phyloP scores from a whole-genome alignment of 805 yeast genomes.

The Candida berthetii region DNA sequence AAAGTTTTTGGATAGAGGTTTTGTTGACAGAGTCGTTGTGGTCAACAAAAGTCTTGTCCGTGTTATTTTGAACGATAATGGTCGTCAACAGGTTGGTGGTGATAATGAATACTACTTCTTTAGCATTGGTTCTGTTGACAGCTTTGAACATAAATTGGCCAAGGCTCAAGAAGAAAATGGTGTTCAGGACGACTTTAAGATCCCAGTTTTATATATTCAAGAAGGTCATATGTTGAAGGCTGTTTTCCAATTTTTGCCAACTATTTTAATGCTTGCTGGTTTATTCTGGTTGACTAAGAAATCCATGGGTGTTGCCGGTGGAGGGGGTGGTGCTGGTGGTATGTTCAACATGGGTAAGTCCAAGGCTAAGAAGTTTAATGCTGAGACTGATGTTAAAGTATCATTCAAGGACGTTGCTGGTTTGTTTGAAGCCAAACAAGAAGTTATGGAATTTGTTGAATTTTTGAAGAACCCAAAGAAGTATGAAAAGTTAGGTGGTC shows the following conservation, averaged over 20 bases:
- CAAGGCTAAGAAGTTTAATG: slow-evolving; percentile 86
- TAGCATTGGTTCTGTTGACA: slow-evolving; percentile 83
- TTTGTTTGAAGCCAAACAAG: slow-evolving; percentile 93
- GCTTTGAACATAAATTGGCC: slow-evolving; percentile 75
- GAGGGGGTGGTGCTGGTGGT: slow-evolving; percentile 56
- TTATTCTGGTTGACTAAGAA: slow-evolving; percentile 74
- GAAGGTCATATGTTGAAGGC: slow-evolving; percentile 64
- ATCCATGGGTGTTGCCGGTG: slow-evolving; percentile 36
- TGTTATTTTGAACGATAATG: slow-evolving; percentile 58
- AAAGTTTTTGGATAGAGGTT: slow-evolving; percentile 66
- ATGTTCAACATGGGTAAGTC: slow-evolving; percentile 89
- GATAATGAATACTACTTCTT: slow-evolving; percentile 45
- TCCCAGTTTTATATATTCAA: slow-evolving; percentile 77
- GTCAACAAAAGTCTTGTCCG: slow-evolving; percentile 73
- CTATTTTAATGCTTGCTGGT: slow-evolving; percentile 82
- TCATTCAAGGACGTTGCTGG: slow-evolving; percentile 96
- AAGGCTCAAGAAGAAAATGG: slow-evolving; percentile 67
- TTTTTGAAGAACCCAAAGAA: slow-evolving; percentile 87
- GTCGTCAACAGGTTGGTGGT: slow-evolving; percentile 39
- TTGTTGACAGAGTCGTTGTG: slow-evolving; percentile 68
- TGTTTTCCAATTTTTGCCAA: slow-evolving; percentile 78
- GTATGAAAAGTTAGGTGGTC: slow-evolving; percentile 91
- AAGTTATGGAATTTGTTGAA: slow-evolving; percentile 95
- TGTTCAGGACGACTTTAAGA: slow-evolving; percentile 53
- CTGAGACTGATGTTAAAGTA: slow-evolving; percentile 84